Conservation (phyloP, 2,329 filamentous ascomycete species). For the Fusarium pilosicola region DNA sequence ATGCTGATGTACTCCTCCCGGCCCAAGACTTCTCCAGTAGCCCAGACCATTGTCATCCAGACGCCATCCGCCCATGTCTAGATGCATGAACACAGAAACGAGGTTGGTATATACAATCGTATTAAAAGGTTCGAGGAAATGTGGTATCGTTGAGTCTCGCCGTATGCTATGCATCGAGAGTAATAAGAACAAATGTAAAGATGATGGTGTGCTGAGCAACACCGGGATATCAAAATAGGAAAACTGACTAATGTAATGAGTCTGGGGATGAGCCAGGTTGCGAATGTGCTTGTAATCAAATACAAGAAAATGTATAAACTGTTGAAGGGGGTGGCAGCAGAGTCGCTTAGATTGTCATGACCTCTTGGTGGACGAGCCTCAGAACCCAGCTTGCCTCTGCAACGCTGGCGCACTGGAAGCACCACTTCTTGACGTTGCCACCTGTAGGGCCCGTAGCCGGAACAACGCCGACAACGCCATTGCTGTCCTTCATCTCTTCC, state of each 20-base stretch:
- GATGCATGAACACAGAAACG: slow-evolving; percentile 33
- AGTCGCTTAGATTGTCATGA: slow-evolving; percentile 51
- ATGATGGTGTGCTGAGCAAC: slow-evolving; percentile 26
- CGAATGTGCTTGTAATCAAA: slow-evolving; percentile 14
- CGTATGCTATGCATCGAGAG: slow-evolving; percentile 7
- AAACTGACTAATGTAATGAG: slow-evolving; percentile 15
- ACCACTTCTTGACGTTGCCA: slow-evolving; percentile 71
- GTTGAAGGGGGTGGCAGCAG: slow-evolving; percentile 1
- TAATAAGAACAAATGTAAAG: slow-evolving; percentile 9
- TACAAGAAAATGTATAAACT: slow-evolving; percentile 2
- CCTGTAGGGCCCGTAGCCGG: slow-evolving; percentile 62
- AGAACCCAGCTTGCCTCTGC: slow-evolving; percentile 66
- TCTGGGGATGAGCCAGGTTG: background rate
- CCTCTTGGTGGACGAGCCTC: slow-evolving; percentile 66
- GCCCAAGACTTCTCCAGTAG: slow-evolving; percentile 4
- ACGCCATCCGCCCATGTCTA: slow-evolving; percentile 41
- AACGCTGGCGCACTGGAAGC: slow-evolving; percentile 67
- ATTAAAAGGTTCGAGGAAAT: slow-evolving; percentile 20
- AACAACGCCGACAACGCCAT: slow-evolving; percentile 63
- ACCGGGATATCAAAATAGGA: slow-evolving; percentile 41
- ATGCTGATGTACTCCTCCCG: slow-evolving; percentile 11
- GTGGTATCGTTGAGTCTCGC: slow-evolving; percentile 35
- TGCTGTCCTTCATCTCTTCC: slow-evolving; percentile 76
- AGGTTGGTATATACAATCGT: slow-evolving; percentile 22
- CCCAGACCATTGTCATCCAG: slow-evolving; percentile 18